Evolutionary conservation across 2,329 filamentous ascomycete species (phyloP), one percentile per base, ranked within the genome.

Genomic region (Claviceps fusiformis): DNA sequence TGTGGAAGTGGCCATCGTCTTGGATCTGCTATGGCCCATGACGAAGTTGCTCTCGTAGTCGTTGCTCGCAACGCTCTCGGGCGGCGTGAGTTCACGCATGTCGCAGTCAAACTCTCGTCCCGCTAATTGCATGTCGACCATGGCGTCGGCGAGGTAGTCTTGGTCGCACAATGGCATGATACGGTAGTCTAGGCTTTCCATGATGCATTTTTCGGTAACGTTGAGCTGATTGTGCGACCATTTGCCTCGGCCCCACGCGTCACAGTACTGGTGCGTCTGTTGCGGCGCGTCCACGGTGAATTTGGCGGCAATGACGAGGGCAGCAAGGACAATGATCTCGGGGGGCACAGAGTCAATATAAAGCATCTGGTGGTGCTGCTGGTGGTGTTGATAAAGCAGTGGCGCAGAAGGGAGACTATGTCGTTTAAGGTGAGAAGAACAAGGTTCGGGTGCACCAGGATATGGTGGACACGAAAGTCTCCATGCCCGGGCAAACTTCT

Each of bases 171-270:
- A 71, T 7, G 80, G 80, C 66, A 85, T 67, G 63, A 86, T 78
- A 55, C 81, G 75, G 67, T 83, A 86, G 59, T 75, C 73, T 50
- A 86, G 71, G 64, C 76, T 81, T 70, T 83, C 79, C 73, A 85
- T 79, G 61, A 86, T 77, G 66, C 75, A 79, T 50, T 79, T 73
- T 67, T 86, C 82, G 1, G 82, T 85, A 52, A 75, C 75, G 60
- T 83, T 84, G 61, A 86, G 74, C 70, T 86, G 81, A 55, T 77
- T 73, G 62, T 73, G 75, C 2, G 79, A 77, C 81, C 83, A 86
- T 50, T 76, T 62, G 51, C 72, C 70, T 31, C 67, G 70, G 27
- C 77, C 81, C 79, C 81, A 85, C 33, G 65, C 66, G 17, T 70
- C 62, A 58, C 73, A 72, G 68, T 81, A 84, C 62, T 76, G 76